These are phyloP conservation scores for Gymnopilus junonius DNA, from an alignment of 768 basidiomycete genomes.

Conservation along the genomic window DNA sequence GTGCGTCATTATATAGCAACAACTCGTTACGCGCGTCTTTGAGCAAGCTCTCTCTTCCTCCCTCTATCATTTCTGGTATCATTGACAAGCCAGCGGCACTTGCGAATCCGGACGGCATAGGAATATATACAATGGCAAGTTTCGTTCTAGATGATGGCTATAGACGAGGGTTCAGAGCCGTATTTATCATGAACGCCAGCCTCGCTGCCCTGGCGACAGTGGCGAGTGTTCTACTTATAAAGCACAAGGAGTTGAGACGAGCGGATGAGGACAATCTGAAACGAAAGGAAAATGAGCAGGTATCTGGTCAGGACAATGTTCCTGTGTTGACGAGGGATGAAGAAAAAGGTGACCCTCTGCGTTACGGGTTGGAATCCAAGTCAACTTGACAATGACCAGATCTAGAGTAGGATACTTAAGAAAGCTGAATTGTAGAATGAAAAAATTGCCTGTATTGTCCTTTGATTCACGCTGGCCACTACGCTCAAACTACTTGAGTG, in stretches of 20 bases:
- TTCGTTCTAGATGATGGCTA: conserved; percentile 55
- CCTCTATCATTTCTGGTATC: conserved; percentile 43
- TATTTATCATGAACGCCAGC: conserved; percentile 66
- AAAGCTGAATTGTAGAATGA: no score
- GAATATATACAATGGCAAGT: conserved; percentile 40
- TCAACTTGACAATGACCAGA: no score
- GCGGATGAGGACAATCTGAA: conserved; percentile 47
- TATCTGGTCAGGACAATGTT: neutral
- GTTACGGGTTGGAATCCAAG: no score
- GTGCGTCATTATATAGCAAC: conserved; percentile 39
- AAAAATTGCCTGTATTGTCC: no score
- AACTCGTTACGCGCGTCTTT: conserved; percentile 51
- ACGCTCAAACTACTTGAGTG: no score
- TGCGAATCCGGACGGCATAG: conserved; percentile 33
- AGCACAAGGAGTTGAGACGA: conserved; percentile 61
- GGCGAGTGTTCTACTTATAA: conserved; percentile 62
- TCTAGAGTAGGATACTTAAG: no score
- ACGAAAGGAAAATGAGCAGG: neutral
- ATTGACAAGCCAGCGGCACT: conserved; percentile 47
- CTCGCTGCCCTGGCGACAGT: conserved; percentile 59
- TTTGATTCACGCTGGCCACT: no score
- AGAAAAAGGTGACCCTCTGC: no score
- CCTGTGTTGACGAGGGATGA: no score
- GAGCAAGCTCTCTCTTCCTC: conserved; percentile 39
- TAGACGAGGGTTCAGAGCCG: conserved; percentile 57